Evolutionary conservation across 441 rosid genomes (phyloP).

Genomic region (Viola pubescens): DNA sequence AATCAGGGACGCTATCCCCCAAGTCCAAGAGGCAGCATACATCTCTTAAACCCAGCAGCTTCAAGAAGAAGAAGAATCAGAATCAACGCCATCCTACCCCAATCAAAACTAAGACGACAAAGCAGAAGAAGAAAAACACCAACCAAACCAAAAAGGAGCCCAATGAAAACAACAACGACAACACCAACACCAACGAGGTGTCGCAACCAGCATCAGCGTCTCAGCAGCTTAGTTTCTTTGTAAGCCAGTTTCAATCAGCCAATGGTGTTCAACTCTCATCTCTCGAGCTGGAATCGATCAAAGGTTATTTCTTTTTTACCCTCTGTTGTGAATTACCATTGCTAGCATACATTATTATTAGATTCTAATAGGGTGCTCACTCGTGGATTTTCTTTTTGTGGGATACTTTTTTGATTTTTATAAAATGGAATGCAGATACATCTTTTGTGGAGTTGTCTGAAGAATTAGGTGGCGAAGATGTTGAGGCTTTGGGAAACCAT

Average conservation of each 20-base stretch:
- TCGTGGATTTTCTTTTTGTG: not conserved
- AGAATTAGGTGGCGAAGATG: slow-evolving; percentile 34
- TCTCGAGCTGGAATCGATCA: slow-evolving; percentile 63
- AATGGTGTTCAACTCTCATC: slow-evolving; percentile 52
- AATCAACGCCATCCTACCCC: slow-evolving; percentile 3
- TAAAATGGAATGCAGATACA: slow-evolving; percentile 31
- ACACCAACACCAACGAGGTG: not conserved
- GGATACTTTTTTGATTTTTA: slow-evolving; percentile 2
- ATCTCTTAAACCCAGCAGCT: slow-evolving; percentile 9
- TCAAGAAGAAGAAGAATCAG: slow-evolving; percentile 26
- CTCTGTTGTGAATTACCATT: not conserved
- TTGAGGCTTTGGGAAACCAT: slow-evolving; percentile 32
- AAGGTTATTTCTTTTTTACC: slow-evolving; percentile 26
- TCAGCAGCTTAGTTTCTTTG: slow-evolving; percentile 51
- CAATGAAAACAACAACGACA: slow-evolving; percentile 13
- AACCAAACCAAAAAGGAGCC: not conserved
- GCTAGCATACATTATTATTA: not conserved
- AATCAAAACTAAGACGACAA: slow-evolving; percentile 10
- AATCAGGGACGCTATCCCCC: slow-evolving; percentile 15
- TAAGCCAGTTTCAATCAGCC: slow-evolving; percentile 50
- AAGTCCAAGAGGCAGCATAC: slow-evolving; percentile 5
- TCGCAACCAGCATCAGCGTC: slow-evolving; percentile 26
- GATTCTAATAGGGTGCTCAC: not conserved
- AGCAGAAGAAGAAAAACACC: not conserved
- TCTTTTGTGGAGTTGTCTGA: slow-evolving; percentile 43